phyloP scores from a whole-genome alignment of 805 yeast species.

The Hanseniaspora hatyaiensis region DNA sequence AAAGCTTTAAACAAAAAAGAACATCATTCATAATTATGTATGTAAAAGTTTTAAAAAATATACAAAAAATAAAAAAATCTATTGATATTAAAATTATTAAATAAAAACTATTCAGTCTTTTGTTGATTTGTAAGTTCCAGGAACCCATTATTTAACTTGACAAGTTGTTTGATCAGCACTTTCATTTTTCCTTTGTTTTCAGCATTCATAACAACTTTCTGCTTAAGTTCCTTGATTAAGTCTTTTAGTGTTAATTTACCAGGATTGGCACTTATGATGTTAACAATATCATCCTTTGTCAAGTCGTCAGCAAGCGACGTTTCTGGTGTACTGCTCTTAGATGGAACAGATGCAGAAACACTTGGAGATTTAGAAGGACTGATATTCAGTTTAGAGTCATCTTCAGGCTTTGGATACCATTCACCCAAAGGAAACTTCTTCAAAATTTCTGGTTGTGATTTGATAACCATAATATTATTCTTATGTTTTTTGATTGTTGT shows the following conservation, averaged over 20 bases:
- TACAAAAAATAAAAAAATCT: not conserved
- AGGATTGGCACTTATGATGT: conserved; percentile 37
- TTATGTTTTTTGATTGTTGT: conserved; percentile 37
- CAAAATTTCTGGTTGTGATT: conserved; percentile 50
- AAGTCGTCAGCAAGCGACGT: conserved; percentile 26
- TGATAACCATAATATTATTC: conserved; percentile 48
- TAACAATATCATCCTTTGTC: conserved; percentile 61
- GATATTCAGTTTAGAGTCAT: conserved; percentile 28
- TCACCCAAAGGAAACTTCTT: conserved; percentile 63
- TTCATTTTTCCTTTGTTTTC: conserved; percentile 54
- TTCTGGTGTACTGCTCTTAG: conserved; percentile 19
- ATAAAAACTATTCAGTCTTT: not conserved
- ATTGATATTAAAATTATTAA: not conserved
- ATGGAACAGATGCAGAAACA: not conserved
- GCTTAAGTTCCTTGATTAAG: conserved; percentile 48
- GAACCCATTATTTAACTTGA: conserved; percentile 36
- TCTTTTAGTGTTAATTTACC: conserved; percentile 43
- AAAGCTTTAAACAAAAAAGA: too few species aligned
- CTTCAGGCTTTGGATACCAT: conserved; percentile 57
- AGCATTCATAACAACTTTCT: conserved; percentile 50
- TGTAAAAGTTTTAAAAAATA: not conserved
- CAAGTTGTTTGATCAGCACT: conserved; percentile 43
- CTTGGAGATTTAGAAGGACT: not conserved
- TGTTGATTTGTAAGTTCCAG: conserved; percentile 20
- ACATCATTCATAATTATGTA: too few species aligned